phyloP scores from a whole-genome alignment of 208 protist species.

The Trypanosoma platydactyli region DNA sequence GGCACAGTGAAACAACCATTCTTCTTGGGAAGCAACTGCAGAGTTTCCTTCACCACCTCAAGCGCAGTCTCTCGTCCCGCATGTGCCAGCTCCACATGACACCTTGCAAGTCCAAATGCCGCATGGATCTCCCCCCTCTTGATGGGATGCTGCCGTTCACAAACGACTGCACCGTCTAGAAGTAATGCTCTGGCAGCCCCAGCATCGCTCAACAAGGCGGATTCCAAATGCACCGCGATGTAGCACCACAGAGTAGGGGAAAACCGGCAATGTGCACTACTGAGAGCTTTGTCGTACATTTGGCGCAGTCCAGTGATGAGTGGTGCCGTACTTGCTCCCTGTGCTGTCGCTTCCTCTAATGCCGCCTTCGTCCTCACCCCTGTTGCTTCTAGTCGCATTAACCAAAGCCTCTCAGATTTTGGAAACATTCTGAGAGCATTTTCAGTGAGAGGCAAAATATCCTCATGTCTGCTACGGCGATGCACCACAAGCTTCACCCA shows the following conservation, averaged over 20 bases:
- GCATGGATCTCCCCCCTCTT: conserved; percentile 23
- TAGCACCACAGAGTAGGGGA: conserved; percentile 65
- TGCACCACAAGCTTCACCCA: conserved; percentile 67
- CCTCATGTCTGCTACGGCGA: conserved; percentile 37
- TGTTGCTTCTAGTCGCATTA: conserved; percentile 60
- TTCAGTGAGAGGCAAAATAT: conserved; percentile 32
- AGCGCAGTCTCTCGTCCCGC: conserved; percentile 44
- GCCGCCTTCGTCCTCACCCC: conserved; percentile 15
- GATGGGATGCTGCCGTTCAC: conserved; percentile 5
- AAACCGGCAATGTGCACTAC: conserved; percentile 43
- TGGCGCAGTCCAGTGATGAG: conserved; percentile 36
- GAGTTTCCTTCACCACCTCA: conserved; percentile 59
- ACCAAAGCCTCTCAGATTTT: conserved; percentile 56
- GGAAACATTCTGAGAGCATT: conserved; percentile 39
- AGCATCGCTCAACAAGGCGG: conserved; percentile 30
- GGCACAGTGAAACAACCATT: conserved; percentile 50
- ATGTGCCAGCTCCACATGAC: conserved; percentile 38
- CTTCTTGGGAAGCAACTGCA: conserved; percentile 70
- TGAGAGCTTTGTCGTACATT: conserved; percentile 44
- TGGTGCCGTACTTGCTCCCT: conserved; percentile 9
- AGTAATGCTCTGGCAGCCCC: conserved; percentile 31
- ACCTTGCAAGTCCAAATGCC: conserved; percentile 44
- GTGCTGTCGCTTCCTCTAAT: conserved; percentile 16
- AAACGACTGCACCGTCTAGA: conserved; percentile 23
- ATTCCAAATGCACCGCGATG: conserved; percentile 58